Evolutionary conservation across 169 alveolate genomes (phyloP).

Genomic region (Babesia bovis): DNA sequence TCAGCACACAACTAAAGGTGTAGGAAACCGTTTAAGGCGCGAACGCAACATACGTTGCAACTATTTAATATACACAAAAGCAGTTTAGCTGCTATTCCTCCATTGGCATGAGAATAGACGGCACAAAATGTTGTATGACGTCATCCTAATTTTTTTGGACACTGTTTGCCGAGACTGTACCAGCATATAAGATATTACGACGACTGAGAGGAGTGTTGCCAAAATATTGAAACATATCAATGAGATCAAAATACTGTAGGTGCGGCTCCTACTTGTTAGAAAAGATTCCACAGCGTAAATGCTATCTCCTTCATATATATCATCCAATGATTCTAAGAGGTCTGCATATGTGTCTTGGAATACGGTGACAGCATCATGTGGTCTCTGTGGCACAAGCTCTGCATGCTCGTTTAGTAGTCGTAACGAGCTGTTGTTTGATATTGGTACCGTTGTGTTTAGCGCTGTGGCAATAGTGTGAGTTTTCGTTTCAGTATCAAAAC

Average conservation of each 20-base stretch:
- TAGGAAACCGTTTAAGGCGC: too few relatives aligned
- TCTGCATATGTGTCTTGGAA: conserved; percentile 15
- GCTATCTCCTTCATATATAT: background rate
- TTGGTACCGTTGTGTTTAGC: background rate
- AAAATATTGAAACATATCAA: conserved; percentile 7
- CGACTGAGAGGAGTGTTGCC: conserved; percentile 13
- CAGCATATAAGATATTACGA: background rate
- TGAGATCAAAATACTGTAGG: background rate
- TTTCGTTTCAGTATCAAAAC: background rate
- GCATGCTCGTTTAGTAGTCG: background rate
- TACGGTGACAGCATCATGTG: conserved; percentile 10
- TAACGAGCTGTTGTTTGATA: background rate
- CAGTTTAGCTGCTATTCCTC: too few relatives aligned
- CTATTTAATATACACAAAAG: too few relatives aligned
- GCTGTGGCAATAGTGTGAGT: background rate
- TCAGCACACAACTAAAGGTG: too few relatives aligned
- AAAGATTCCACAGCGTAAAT: background rate
- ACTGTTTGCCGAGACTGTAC: background rate
- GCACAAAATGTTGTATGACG: too few relatives aligned
- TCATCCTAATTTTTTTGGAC: background rate
- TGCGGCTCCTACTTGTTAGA: background rate
- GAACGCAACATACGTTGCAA: too few relatives aligned
- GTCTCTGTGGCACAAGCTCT: background rate
- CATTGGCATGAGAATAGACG: too few relatives aligned
- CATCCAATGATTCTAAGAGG: conserved; percentile 1